These are phyloP conservation scores for Rhizophagus sp. DNA, from an alignment of 192 early-diverging fungal species.

Conservation along the genomic window DNA sequence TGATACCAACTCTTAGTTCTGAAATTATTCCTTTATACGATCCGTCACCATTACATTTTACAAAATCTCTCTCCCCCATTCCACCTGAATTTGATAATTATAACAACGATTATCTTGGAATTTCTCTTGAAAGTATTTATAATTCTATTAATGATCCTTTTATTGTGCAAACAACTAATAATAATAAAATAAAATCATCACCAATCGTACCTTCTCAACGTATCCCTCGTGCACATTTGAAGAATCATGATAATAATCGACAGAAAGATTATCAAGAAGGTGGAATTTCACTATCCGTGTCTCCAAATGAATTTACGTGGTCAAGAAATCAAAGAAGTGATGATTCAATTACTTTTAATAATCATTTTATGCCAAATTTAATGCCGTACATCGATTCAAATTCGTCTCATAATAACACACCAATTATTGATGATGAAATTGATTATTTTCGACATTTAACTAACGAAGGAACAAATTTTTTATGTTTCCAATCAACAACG, in stretches of 20 bases:
- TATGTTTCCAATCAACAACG: neutral
- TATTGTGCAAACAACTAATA: neutral
- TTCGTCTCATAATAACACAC: neutral
- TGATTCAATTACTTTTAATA: neutral
- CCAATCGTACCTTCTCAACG: neutral
- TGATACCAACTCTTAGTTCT: neutral
- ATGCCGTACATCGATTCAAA: neutral
- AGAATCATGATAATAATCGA: neutral
- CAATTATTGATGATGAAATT: neutral
- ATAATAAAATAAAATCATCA: no score
- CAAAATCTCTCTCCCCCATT: neutral
- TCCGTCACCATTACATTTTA: neutral
- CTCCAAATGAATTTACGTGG: neutral
- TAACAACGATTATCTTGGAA: neutral
- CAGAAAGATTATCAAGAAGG: neutral
- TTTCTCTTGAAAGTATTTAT: neutral
- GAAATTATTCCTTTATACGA: neutral
- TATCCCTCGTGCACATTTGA: neutral
- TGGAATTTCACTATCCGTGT: neutral
- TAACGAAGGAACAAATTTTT: neutral
- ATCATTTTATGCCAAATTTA: neutral
- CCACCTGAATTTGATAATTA: neutral
- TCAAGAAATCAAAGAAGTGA: neutral
- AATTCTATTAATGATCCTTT: neutral
- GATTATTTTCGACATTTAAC: neutral